Evolutionary conservation across 352 stramenopile species (phyloP), one percentile per base, ranked within the genome.

Genomic region (Phytophthora lateralis): DNA sequence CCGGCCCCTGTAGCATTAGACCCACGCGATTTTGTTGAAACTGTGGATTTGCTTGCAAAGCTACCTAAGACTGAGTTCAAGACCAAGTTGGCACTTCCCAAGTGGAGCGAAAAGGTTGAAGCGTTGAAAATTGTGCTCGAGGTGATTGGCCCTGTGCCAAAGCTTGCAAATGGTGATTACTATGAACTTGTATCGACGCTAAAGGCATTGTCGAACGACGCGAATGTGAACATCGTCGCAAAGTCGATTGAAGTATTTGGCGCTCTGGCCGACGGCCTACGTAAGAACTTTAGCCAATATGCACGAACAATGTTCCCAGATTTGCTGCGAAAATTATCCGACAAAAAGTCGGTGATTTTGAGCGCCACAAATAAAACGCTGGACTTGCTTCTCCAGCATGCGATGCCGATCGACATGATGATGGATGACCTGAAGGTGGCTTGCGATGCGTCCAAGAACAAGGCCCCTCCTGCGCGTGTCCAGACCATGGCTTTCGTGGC

Each of bases 21-120:
- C 54, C 84, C 88, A 7, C 80, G 88, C 27, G 85, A 95, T 24
- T 96, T 96, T 64, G 86, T 82, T 6, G 88, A 95, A 54, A 93
- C 82, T 4, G 82, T 96, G 12, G 82, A 95, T 66, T 73, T 96
- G 43, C 70, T 95, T 12, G 80, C 80, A 1, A 95, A 93, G 53
- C 73, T 96, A 0, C 78, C 84, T 0, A 85, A 86, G 24, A 87
- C 85, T 0, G 85, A 96, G 50, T 96, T 93, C 63, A 88, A 88
- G 41, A 55, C 79, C 0, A 94, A 94, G 32, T 43, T 96, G 37
- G 84, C 65, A 0, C 48, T 83, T 18, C 73, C 86, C 5, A 96
- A 96, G 56, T 96, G 88, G 88, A 96, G 86, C 35, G 81, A 92
- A 62, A 95, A 95, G 54, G 86, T 96, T 11, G 88, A 85, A 59